Base-by-base conservation (phyloP, 352 stramenopile species). In the Bremia lactucae region DNA sequence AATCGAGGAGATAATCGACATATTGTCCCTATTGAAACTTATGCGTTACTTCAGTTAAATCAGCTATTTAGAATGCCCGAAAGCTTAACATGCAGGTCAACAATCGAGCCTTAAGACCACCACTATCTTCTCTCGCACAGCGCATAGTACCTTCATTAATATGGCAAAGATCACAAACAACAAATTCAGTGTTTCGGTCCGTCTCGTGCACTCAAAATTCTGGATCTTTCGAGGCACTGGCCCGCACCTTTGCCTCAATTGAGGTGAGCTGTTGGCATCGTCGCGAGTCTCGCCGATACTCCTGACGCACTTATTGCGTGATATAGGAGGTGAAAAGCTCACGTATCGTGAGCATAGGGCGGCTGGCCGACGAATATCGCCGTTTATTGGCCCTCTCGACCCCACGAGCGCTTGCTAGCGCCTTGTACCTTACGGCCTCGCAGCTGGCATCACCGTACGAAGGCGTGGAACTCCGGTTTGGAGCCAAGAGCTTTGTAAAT, bases 381-480 rank as follows among this genome's bases (percentile, higher is more conserved):
- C 43, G 45, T 28, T 42, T 80, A 37, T 23, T 77, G 48, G 45
- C 52, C 9, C 47, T 56, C 6, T 52, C 62, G 23, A 71, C 58
- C 3, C 38, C 65, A 0, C 33, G 39, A 4, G 52, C 59, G 11
- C 56, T 90, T 19, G 46, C 67, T 2, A 65, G 67, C 21, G 78
- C 73, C 19, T 63, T 91, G 26, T 78, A 78, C 35, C 70, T 91
- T 44, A 78, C 74, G 6, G 63, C 73, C 11, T 78, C 73, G 13
- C 63, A 91, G 57, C 37, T 91, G 26, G 79, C 79, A 4, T 74
- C 79, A 10, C 52, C 76, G 0, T 68, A 89, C 35, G 60, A 82
- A 36, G 76, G 79, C 13, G 58, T 87, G 13, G 76, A 91, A 55
- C 56, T 91, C 11, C 76, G 72, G 6, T 87, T 91, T 31, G 68